A percentile compares a stretch with the other conserved stretches of the same genome.
These are phyloP conservation scores for Exophiala xenobiotica DNA, from an alignment of 2,329 filamentous ascomycete species.

Conservation along the genomic window DNA sequence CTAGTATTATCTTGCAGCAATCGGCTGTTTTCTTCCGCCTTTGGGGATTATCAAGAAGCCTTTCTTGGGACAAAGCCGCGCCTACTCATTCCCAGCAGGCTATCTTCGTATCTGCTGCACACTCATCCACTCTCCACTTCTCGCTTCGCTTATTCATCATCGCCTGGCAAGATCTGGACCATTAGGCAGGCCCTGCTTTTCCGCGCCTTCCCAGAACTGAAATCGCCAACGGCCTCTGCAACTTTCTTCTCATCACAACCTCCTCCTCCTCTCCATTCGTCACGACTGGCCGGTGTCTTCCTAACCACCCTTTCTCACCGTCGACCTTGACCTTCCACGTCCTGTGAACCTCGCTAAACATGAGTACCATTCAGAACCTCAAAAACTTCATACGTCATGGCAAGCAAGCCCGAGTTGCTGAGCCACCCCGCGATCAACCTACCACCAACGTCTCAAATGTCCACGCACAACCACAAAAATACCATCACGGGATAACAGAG, in stretches of 20 bases:
- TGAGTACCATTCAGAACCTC: slow-evolving; percentile 82
- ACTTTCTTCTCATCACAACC: not conserved
- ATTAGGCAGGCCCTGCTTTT: not conserved
- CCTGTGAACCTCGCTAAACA: slow-evolving; percentile 34
- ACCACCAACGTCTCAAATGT: slow-evolving; percentile 64
- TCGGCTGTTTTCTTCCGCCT: not conserved
- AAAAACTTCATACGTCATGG: slow-evolving; percentile 99
- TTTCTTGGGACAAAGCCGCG: too few species aligned
- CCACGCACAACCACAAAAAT: slow-evolving; percentile 62
- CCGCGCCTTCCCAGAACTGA: slow-evolving; percentile 3
- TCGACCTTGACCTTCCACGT: not conserved
- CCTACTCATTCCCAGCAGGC: too few species aligned
- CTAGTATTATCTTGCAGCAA: not conserved
- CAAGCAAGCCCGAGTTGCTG: slow-evolving; percentile 79
- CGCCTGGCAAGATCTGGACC: not conserved
- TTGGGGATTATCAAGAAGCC: too few species aligned
- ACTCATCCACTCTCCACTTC: not conserved
- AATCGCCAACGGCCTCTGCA: not conserved
- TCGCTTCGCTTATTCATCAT: not conserved
- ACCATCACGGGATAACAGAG: slow-evolving; percentile 55
- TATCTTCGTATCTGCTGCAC: not conserved
- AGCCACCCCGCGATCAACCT: slow-evolving; percentile 58
- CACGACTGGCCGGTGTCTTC: not conserved
- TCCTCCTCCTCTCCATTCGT: slow-evolving; percentile 1
- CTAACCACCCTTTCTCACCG: not conserved